Evolutionary conservation across 2,329 filamentous ascomycete species (phyloP).

Genomic region (Diaporthe citriasiana): DNA sequence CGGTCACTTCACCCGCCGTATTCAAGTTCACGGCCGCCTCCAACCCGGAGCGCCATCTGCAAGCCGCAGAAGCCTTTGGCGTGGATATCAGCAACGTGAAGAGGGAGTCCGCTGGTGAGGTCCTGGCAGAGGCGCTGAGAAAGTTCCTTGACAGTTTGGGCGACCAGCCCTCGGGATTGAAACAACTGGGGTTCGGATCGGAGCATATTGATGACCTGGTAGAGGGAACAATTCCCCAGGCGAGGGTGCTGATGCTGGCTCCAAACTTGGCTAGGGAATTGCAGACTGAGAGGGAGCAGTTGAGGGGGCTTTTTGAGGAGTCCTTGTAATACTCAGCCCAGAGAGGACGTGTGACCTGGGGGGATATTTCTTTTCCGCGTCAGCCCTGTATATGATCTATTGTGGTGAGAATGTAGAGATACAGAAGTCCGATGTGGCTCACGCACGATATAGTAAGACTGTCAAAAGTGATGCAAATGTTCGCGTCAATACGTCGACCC

Average conservation of each 20-base stretch:
- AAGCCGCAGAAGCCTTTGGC: conserved; percentile 90
- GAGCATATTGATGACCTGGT: conserved; percentile 86
- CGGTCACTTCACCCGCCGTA: conserved; percentile 91
- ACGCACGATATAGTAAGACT: too few relatives aligned
- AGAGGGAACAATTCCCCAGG: conserved; percentile 94
- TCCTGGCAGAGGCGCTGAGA: conserved; percentile 85
- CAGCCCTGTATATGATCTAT: too few relatives aligned
- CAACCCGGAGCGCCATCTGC: conserved; percentile 92
- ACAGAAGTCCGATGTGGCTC: too few relatives aligned
- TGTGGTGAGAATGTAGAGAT: too few relatives aligned
- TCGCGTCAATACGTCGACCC: too few relatives aligned
- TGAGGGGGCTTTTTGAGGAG: conserved; percentile 77
- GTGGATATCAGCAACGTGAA: conserved; percentile 91
- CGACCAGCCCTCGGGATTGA: conserved; percentile 90
- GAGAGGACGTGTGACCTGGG: too few relatives aligned
- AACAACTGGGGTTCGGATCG: conserved; percentile 82
- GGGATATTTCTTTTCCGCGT: too few relatives aligned
- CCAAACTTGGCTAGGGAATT: conserved; percentile 82
- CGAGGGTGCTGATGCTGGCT: conserved; percentile 90
- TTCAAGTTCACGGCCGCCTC: conserved; percentile 93
- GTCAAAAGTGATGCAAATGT: too few relatives aligned
- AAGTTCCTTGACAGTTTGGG: conserved; percentile 87
- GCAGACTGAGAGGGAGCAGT: conserved; percentile 78
- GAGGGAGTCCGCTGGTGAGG: conserved; percentile 88
- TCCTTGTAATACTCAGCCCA: conserved; percentile 54